Evolutionary conservation across 768 basidiomycete species (phyloP).

Genomic region (Cyclocybe aegerita): DNA sequence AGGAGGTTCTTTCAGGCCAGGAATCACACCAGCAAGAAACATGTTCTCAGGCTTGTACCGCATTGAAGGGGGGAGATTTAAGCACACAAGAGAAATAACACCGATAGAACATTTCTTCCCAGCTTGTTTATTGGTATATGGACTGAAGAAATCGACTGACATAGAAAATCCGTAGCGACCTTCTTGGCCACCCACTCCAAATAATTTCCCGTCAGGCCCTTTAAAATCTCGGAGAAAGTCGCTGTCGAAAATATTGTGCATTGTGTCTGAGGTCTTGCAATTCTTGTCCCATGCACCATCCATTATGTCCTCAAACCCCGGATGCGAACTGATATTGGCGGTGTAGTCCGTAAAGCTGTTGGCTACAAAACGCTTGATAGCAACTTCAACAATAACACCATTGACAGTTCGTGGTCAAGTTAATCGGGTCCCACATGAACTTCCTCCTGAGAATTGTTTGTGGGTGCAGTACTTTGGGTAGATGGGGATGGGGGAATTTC

Average conservation of each 20-base stretch:
- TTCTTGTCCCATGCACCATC: slow-evolving; percentile 11
- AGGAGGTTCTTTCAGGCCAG: slow-evolving; percentile 37
- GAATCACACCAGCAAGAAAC: slow-evolving; percentile 36
- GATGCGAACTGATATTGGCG: slow-evolving; percentile 19
- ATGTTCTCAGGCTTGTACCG: slow-evolving; percentile 36
- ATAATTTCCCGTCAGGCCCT: slow-evolving; percentile 22
- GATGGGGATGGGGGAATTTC: slow-evolving; percentile 1
- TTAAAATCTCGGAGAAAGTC: slow-evolving; percentile 21
- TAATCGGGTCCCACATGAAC: slow-evolving; percentile 8
- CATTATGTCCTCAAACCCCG: slow-evolving; percentile 25
- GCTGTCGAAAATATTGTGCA: slow-evolving; percentile 27
- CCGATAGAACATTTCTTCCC: slow-evolving; percentile 23
- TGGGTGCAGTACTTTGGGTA: slow-evolving; percentile 13
- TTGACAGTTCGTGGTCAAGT: neutral
- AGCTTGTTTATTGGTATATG: slow-evolving; percentile 27
- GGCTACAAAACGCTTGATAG: slow-evolving; percentile 17
- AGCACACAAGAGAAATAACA: slow-evolving; percentile 28
- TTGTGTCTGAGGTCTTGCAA: neutral
- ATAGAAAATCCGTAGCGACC: slow-evolving; percentile 29
- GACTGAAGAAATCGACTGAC: slow-evolving; percentile 35
- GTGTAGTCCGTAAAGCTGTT: slow-evolving; percentile 26
- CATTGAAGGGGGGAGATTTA: slow-evolving; percentile 34
- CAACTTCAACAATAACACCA: slow-evolving; percentile 1
- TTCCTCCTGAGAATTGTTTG: slow-evolving; percentile 2
- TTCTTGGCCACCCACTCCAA: slow-evolving; percentile 10